Percentiles rank a stretch among this genome's conserved stretches.
Conservation (phyloP, 306 rosid genomes). For the Sicyos edulis region DNA sequence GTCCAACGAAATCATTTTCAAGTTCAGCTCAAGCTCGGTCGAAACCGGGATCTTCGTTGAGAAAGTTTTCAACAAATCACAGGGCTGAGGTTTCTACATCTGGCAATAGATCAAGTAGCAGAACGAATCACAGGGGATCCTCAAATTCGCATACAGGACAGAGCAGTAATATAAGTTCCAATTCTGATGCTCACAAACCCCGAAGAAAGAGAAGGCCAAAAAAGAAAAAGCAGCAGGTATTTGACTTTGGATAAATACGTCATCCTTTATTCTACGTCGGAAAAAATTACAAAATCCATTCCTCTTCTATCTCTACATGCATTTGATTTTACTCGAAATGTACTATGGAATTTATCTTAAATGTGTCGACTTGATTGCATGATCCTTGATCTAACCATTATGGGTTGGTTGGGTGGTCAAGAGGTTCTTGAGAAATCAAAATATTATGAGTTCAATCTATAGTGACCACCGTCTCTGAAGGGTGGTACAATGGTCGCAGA, state of each 20-base stretch:
- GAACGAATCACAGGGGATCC: constrained; percentile 54
- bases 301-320: not conserved
- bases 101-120: constrained; percentile 62
- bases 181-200: constrained; percentile 95
- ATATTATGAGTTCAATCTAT: too few species aligned
- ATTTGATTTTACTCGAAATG: not conserved
- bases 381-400: too few species aligned
- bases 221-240: constrained; percentile 84
- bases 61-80: constrained; percentile 50
- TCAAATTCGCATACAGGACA: constrained; percentile 71
- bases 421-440: too few species aligned
- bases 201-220: constrained; percentile 89
- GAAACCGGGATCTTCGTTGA: constrained; percentile 65
- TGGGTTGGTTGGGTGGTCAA: too few species aligned
- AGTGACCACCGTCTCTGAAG: too few species aligned
- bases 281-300: not conserved
- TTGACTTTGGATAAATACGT: too few species aligned
- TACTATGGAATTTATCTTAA: too few species aligned
- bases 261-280: too few species aligned
- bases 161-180: constrained; percentile 88
- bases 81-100: constrained; percentile 51
- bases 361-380: too few species aligned
- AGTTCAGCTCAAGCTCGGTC: constrained; percentile 32
- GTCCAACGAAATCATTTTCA: constrained; percentile 46
- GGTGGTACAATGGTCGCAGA: too few species aligned